Percentiles rank a stretch among this genome's conserved stretches.
Conservation (phyloP, 306 rosid species). For the Pueraria montana region DNA sequence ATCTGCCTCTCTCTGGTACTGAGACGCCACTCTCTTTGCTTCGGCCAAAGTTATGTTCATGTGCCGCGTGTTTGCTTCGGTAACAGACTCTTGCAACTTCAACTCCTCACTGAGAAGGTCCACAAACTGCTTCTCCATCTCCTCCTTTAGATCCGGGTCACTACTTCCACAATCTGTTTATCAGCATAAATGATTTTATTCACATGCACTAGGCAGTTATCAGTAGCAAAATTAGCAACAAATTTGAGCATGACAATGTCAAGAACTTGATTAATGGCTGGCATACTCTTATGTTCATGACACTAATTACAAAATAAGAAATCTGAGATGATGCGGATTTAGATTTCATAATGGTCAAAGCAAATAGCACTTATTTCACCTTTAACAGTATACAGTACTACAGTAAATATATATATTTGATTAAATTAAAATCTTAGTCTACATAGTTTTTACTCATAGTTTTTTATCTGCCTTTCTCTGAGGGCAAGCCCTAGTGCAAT, state of each 20-base stretch:
- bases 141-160: slow-evolving; percentile 92
- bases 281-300: slow-evolving; percentile 23
- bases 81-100: slow-evolving; percentile 87
- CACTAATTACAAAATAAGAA: slow-evolving; percentile 26
- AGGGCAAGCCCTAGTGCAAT: no score
- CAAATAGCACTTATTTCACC: not conserved
- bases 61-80: slow-evolving; percentile 75
- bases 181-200: slow-evolving; percentile 38
- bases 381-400: not conserved
- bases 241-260: slow-evolving; percentile 15
- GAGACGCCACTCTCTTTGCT: slow-evolving; percentile 89
- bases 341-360: slow-evolving; percentile 26
- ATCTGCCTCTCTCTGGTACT: slow-evolving; percentile 97
- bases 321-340: slow-evolving; percentile 15
- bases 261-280: slow-evolving; percentile 4
- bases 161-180: slow-evolving; percentile 86
- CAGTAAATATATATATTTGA: not conserved
- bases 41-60: slow-evolving; percentile 88
- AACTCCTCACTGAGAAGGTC: slow-evolving; percentile 92
- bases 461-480: no score
- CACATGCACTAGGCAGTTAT: slow-evolving; percentile 7
- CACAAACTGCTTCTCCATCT: slow-evolving; percentile 97
- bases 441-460: not conserved
- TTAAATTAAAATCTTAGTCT: slow-evolving; percentile 1
- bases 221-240: slow-evolving; percentile 15